Evolutionary conservation across 768 basidiomycete species (phyloP).

Genomic region (Boletus vermiculosoides): DNA sequence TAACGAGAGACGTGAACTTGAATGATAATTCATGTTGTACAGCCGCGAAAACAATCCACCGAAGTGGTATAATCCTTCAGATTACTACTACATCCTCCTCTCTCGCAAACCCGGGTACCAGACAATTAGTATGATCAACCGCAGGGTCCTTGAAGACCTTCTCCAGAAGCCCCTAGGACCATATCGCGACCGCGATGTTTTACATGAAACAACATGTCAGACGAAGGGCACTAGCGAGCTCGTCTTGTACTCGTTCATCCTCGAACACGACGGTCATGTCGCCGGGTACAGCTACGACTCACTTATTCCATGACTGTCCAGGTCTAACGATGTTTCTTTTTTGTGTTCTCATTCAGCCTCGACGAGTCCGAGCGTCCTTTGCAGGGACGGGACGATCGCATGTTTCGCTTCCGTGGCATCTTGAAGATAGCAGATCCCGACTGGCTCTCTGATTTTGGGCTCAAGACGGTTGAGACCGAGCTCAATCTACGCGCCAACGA

Average conservation of each 20-base stretch:
- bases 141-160: constrained; percentile 22
- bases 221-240: constrained; percentile 9
- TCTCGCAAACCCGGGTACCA: neutral
- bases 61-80: neutral
- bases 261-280: constrained; percentile 27
- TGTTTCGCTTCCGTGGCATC: constrained; percentile 50
- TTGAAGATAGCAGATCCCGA: constrained; percentile 43
- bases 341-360: constrained; percentile 35
- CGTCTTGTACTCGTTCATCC: constrained; percentile 30
- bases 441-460: constrained; percentile 52
- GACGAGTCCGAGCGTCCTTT: constrained; percentile 46
- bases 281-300: constrained; percentile 22
- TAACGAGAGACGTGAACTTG: constrained; percentile 1
- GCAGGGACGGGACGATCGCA: constrained; percentile 29
- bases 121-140: constrained; percentile 15
- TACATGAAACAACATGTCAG: constrained; percentile 21
- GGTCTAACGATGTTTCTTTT: neutral
- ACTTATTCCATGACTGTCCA: neutral
- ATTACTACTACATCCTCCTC: too few species aligned
- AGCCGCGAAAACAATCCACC: neutral
- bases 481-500: constrained; percentile 40
- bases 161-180: constrained; percentile 30
- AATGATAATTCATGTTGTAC: neutral
- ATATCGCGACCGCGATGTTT: constrained; percentile 28
- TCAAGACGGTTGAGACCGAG: constrained; percentile 41